Evolutionary conservation across 495 filamentous ascomycete species (phyloP).

Genomic region (Aspergillus baeticus): DNA sequence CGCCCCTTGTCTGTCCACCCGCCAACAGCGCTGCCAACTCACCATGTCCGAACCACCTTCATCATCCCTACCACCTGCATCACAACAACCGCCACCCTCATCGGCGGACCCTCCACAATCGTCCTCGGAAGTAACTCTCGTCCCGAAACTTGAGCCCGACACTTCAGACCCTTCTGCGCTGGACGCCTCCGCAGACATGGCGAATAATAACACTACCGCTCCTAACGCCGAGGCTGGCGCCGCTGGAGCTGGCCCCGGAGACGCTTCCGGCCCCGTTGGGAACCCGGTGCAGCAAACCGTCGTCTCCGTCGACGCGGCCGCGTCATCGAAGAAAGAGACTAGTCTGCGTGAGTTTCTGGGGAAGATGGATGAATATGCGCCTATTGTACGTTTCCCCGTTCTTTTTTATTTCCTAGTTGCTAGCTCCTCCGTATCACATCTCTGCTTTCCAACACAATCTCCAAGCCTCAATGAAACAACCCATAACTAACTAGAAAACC

Average conservation of each 20-base stretch:
- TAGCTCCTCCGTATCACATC: not conserved
- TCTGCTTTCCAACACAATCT: not conserved
- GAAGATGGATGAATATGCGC: conserved; percentile 98
- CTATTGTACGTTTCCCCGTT: conserved; percentile 67
- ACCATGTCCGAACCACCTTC: conserved; percentile 21
- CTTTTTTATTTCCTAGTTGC: not conserved
- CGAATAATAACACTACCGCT: conserved; percentile 13
- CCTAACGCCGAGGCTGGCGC: conserved; percentile 3
- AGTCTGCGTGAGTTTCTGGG: conserved; percentile 84
- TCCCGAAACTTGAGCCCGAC: conserved; percentile 33
- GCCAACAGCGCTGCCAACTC: conserved; percentile 28
- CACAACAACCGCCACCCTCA: conserved; percentile 18
- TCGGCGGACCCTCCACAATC: conserved; percentile 15
- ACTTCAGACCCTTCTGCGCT: conserved; percentile 19
- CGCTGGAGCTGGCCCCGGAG: conserved; percentile 6
- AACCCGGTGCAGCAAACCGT: conserved; percentile 22
- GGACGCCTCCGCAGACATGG: conserved; percentile 37
- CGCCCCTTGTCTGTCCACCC: not conserved
- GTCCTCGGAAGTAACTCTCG: conserved; percentile 24
- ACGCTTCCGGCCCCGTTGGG: conserved; percentile 17
- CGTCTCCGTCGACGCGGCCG: conserved; percentile 32
- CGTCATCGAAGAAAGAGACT: conserved; percentile 81
- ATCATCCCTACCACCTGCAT: conserved; percentile 14
- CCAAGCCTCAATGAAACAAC: too few relatives aligned
- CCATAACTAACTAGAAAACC: too few relatives aligned